Conservation (phyloP, 2,329 filamentous ascomycete genomes). For the Epichloe sp. region DNA sequence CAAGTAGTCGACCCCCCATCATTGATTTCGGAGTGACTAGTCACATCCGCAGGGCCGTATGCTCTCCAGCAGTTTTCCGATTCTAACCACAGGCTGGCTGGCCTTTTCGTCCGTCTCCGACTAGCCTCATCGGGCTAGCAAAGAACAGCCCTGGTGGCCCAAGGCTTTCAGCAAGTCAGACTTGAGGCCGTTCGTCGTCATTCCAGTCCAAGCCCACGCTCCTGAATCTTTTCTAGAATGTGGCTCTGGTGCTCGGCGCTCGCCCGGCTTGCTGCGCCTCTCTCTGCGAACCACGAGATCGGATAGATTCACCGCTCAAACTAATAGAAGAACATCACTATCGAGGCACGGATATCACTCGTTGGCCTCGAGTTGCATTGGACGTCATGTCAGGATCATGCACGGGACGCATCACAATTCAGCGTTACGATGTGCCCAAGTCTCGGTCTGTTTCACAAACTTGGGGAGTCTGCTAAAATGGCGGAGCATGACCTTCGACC, state of each 20-base stretch:
- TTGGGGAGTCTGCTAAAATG: too few relatives aligned
- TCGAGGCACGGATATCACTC: not conserved
- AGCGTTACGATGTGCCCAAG: too few relatives aligned
- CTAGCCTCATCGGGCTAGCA: not conserved
- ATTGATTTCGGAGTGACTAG: not conserved
- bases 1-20: not conserved
- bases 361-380: not conserved
- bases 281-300: not conserved
- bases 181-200: not conserved
- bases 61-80: too few relatives aligned
- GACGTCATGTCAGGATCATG: too few relatives aligned
- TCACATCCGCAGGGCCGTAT: not conserved
- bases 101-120: not conserved
- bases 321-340: not conserved
- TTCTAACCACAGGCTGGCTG: not conserved
- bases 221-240: not conserved
- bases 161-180: slow-evolving; percentile 4
- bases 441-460: too few relatives aligned
- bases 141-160: not conserved
- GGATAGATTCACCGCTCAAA: not conserved
- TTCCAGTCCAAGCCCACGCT: too few relatives aligned
- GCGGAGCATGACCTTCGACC: too few relatives aligned
- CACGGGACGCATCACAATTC: too few relatives aligned
- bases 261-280: not conserved
- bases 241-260: not conserved